Evolutionary conservation across 257 asterid genomes (phyloP).

Genomic region (Rubia yunnanensis): DNA sequence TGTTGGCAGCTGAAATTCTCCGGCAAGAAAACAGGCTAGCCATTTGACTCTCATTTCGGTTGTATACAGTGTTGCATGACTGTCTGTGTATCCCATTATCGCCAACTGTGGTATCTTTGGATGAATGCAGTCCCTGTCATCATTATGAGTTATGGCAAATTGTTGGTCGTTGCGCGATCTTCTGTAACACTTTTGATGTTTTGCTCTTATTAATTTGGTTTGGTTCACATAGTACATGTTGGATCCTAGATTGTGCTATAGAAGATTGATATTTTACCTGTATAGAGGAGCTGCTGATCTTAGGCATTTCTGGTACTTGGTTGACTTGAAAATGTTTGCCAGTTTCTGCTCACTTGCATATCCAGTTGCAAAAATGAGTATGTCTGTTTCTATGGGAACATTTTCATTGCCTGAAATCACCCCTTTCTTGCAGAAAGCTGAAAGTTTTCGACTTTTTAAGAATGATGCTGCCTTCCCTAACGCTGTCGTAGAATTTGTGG

Average conservation of each 20-base stretch:
- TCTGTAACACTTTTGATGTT: too few relatives aligned
- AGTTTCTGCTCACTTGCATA: slow-evolving; percentile 44
- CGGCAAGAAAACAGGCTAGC: slow-evolving; percentile 47
- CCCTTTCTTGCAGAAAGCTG: slow-evolving; percentile 32
- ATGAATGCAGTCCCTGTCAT: slow-evolving; percentile 46
- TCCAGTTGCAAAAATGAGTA: slow-evolving; percentile 53
- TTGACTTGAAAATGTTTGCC: slow-evolving; percentile 31
- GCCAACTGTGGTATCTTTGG: slow-evolving; percentile 53
- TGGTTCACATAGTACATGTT: too few relatives aligned
- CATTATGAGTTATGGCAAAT: too few relatives aligned
- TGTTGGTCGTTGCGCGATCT: too few relatives aligned
- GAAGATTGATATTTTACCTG: background rate
- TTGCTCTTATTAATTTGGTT: too few relatives aligned
- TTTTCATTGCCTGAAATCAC: slow-evolving; percentile 15
- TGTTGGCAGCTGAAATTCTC: slow-evolving; percentile 32
- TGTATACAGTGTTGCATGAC: slow-evolving; percentile 39
- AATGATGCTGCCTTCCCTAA: slow-evolving; percentile 39
- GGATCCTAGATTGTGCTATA: too few relatives aligned
- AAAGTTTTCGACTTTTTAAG: slow-evolving; percentile 22
- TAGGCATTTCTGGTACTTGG: slow-evolving; percentile 34
- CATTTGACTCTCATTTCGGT: slow-evolving; percentile 49
- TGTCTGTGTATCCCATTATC: slow-evolving; percentile 49
- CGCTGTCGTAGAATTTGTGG: slow-evolving; percentile 31
- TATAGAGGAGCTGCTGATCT: slow-evolving; percentile 44
- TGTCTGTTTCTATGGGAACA: slow-evolving; percentile 25